Conservation (phyloP, 257 asterid genomes). For the Anisodus acutangulus region DNA sequence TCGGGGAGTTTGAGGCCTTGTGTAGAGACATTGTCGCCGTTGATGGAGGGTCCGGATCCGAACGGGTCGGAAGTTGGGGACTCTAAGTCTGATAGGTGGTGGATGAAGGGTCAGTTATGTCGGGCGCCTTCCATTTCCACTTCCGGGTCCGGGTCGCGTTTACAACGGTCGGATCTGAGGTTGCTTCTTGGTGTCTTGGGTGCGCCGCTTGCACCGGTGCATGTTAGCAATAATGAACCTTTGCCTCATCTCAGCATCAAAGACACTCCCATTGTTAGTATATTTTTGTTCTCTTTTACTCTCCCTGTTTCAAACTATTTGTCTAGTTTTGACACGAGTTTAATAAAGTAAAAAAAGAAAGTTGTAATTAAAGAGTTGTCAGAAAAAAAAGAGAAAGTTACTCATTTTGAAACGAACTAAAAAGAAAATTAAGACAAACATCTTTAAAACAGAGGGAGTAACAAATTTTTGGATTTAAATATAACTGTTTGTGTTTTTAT, state of each 20-base stretch:
- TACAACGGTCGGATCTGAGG: conserved; percentile 74
- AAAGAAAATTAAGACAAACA: too few species aligned
- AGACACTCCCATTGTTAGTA: conserved; percentile 43
- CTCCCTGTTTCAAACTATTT: too few species aligned
- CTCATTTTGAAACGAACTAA: too few species aligned
- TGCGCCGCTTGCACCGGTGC: conserved; percentile 86
- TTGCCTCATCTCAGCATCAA: conserved; percentile 47
- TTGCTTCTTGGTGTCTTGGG: conserved; percentile 78
- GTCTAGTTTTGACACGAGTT: too few species aligned
- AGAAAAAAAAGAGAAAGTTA: too few species aligned
- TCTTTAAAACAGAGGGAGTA: neutral
- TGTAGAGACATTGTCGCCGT: conserved; percentile 59
- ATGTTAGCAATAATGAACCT: conserved; percentile 65
- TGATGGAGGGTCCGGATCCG: conserved; percentile 75
- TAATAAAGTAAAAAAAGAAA: too few species aligned
- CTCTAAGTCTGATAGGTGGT: conserved; percentile 57
- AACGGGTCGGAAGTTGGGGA: conserved; percentile 55
- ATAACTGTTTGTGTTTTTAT: neutral
- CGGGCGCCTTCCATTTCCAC: conserved; percentile 45
- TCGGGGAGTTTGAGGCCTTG: conserved; percentile 68
- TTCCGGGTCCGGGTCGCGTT: conserved; percentile 60
- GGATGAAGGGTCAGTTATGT: conserved; percentile 54
- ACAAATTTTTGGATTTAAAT: neutral
- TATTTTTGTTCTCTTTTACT: neutral
- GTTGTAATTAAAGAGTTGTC: too few species aligned